Evolutionary conservation across 148 eudicot species (phyloP).

Genomic region (Heliosperma pusillum): DNA sequence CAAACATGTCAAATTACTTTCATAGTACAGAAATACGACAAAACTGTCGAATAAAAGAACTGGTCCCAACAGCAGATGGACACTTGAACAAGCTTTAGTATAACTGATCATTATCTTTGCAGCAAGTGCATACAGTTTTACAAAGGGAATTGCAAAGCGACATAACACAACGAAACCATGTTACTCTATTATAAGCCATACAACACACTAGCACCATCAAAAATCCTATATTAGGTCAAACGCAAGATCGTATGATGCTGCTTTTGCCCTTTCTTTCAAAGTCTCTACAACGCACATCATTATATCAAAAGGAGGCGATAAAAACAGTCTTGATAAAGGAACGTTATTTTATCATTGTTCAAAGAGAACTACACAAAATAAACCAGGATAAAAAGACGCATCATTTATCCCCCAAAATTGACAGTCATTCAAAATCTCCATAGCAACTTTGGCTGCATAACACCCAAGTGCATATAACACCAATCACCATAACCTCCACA

Average conservation of each 20-base stretch:
- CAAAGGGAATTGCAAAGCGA: not conserved
- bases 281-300: too few species aligned
- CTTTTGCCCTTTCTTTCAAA: too few species aligned
- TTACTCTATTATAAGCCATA: too few species aligned
- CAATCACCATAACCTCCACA: not conserved
- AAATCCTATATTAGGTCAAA: not conserved
- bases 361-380: not conserved
- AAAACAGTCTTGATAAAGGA: too few species aligned
- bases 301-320: too few species aligned
- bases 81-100: not conserved
- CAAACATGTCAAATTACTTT: not conserved
- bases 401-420: not conserved
- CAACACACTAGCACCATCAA: conserved; percentile 1
- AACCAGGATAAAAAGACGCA: not conserved
- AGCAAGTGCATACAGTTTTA: not conserved
- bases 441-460: not conserved
- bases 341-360: not conserved
- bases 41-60: not conserved
- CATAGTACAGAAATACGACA: not conserved
- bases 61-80: not conserved
- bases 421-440: not conserved
- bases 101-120: not conserved
- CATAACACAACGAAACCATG: too few species aligned
- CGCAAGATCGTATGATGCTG: not conserved
- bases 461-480: not conserved